phyloP scores from a whole-genome alignment of 306 rosid genomes.

The Pyrus pyrifolia region DNA sequence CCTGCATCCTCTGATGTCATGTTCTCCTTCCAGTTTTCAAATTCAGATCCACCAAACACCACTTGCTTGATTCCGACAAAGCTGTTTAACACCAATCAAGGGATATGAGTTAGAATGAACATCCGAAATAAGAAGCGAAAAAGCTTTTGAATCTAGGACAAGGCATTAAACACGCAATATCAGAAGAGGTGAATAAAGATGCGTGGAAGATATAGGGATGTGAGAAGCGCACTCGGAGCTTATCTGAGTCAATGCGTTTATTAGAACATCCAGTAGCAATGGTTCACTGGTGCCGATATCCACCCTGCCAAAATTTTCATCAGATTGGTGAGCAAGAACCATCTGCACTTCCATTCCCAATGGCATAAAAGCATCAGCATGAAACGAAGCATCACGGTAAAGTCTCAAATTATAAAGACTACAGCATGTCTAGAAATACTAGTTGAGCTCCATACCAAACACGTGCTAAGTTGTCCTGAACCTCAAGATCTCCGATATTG shows the following conservation, averaged over 20 bases:
- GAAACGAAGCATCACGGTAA: background rate
- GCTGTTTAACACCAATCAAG: conserved; percentile 23
- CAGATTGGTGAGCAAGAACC: background rate
- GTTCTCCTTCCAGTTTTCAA: conserved; percentile 83
- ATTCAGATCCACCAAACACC: conserved; percentile 72
- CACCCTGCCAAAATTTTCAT: conserved; percentile 46
- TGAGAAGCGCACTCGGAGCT: conserved; percentile 74
- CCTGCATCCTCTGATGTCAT: conserved; percentile 72
- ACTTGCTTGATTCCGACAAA: conserved; percentile 79
- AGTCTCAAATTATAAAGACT: background rate
- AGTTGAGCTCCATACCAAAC: conserved; percentile 47
- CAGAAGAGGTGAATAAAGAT: background rate
- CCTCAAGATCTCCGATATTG: conserved; percentile 89
- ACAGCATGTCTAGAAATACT: background rate
- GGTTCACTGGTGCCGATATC: conserved; percentile 85
- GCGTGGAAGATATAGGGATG: background rate
- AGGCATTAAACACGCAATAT: background rate
- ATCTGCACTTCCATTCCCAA: background rate
- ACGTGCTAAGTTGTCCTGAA: conserved; percentile 90
- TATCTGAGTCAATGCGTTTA: conserved; percentile 84
- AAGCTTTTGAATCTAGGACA: background rate
- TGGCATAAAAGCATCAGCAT: conserved; percentile 6
- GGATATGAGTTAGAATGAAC: background rate
- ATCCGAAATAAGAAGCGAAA: background rate
- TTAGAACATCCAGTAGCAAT: conserved; percentile 67